Evolutionary conservation across 2,329 filamentous ascomycete genomes (phyloP).

Genomic region (Byssochlamys sp.): DNA sequence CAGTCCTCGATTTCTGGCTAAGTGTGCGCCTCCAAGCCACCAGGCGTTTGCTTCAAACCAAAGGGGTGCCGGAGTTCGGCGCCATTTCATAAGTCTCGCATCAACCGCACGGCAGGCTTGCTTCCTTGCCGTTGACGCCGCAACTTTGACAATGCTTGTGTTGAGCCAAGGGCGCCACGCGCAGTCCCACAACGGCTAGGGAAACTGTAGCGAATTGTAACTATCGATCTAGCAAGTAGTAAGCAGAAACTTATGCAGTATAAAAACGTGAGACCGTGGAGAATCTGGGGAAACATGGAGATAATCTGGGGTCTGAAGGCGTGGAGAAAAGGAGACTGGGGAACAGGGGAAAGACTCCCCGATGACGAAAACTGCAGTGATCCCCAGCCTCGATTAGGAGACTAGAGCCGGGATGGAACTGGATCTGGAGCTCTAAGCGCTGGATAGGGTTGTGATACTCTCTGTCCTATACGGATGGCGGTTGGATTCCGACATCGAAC

Average conservation of each 20-base stretch:
- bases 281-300: background rate
- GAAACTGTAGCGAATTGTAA: background rate
- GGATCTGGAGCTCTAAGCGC: background rate
- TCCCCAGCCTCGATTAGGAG: background rate
- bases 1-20: background rate
- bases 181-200: background rate
- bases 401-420: background rate
- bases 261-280: background rate
- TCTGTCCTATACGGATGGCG: background rate
- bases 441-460: background rate
- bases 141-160: background rate
- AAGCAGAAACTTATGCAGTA: background rate
- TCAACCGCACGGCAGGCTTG: background rate
- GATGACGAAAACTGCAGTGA: background rate
- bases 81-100: background rate
- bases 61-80: background rate
- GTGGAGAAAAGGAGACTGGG: background rate
- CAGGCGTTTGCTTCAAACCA: background rate
- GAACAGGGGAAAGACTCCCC: background rate
- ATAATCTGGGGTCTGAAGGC: background rate
- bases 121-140: background rate
- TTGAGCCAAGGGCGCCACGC: background rate
- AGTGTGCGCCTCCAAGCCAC: background rate
- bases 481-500: background rate
- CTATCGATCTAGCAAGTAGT: background rate